phyloP scores from a whole-genome alignment of 164 flowering plant genomes.

The Vitis rotundifolia region DNA sequence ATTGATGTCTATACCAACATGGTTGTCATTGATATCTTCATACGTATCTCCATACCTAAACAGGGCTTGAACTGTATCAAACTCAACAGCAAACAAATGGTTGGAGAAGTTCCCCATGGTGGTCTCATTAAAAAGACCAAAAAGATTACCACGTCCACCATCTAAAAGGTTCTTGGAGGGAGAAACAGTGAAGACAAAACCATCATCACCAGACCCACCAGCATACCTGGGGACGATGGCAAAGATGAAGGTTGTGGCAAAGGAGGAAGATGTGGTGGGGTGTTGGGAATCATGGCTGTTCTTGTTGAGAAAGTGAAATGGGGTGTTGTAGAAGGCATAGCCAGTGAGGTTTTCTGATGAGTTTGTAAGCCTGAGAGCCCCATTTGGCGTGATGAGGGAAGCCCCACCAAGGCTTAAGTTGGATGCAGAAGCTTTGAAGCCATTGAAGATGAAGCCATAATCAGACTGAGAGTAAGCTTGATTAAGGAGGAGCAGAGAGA shows the following conservation, averaged over 20 bases:
- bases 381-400: background rate
- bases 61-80: slow-evolving; percentile 20
- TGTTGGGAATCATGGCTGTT: background rate
- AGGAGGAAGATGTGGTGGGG: background rate
- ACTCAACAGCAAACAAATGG: slow-evolving; percentile 28
- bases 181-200: background rate
- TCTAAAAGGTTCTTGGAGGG: too few relatives aligned
- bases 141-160: too few relatives aligned
- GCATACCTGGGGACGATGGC: background rate
- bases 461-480: too few relatives aligned
- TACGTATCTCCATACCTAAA: background rate
- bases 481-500: too few relatives aligned
- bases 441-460: slow-evolving; percentile 2
- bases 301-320: background rate
- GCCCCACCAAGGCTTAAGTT: background rate
- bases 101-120: slow-evolving; percentile 9
- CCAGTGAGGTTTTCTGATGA: slow-evolving; percentile 1
- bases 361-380: slow-evolving; percentile 4
- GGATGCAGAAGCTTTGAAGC: slow-evolving; percentile 1
- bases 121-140: background rate
- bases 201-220: background rate
- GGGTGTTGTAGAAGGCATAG: slow-evolving; percentile 6
- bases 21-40: slow-evolving; percentile 5
- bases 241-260: slow-evolving; percentile 1
- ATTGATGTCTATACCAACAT: slow-evolving; percentile 11